Evolutionary conservation across 176 grass and related monocot species (phyloP), one percentile per base, ranked within the genome.

Genomic region (Carex littledalei): DNA sequence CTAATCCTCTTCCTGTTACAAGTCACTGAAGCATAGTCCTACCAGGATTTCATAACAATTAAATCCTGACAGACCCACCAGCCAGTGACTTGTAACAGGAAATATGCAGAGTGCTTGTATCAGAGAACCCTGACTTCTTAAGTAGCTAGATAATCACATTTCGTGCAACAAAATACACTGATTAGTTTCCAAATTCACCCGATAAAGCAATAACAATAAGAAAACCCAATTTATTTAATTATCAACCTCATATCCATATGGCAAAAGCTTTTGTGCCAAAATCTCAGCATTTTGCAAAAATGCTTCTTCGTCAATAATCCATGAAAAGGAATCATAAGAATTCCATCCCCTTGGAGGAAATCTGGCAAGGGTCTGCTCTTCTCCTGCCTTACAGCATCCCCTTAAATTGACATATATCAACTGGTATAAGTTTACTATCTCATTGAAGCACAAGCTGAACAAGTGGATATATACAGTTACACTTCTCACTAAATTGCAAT

Each of bases 281-380:
- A 94, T 88, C 71, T 90, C 67, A 57, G 92, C 92, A 82, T 94
- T 97, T 55, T 93, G 59, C 79, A 94, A n/a, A 84, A 91, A 94
- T 6, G 87, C 81, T 71, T 82, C 70, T 87, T 97, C 95, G 3
- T 94, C 89, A 21, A 97, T 62, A 9, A 41, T 87, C 95, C 95
- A 97, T 20, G 92, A 94, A 70, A 97, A 97, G 13, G 92, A 97
- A 84, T 97, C 95, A 72, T 93, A 97, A 1, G 92, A 97, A 88
- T 97, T 97, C 95, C 92, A 97, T 4, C 95, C 92, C 71, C 92
- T 94, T 73, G 95, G 95, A 11, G 95, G 92, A 16, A 90, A 45
- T 8, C 49, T 35, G 6, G 86, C 85, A 67, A 85, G 86, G 15
- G n/a, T 31, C 12, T 63, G 29, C 26, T 89, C 49, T 78, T 82